Evolutionary conservation across 257 asterid genomes (phyloP), one percentile per base, ranked within the genome.

Genomic region (Euphrasia confusa): DNA sequence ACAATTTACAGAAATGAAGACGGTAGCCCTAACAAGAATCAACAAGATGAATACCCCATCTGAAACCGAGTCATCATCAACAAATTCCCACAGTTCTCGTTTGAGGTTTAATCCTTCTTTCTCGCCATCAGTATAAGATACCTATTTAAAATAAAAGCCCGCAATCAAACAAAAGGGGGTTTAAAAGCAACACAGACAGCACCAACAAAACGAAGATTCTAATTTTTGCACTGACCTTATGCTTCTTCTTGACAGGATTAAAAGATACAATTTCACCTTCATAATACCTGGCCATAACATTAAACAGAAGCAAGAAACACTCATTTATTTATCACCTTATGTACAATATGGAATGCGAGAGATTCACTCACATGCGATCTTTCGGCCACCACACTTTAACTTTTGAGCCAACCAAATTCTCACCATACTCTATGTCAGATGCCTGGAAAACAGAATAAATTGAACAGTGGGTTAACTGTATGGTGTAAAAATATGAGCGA

Each of bases 361-460:
- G 50, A 58, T 71, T 60, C 71, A 74, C 97, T 85, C 78, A 93
- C 99, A 0, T 8, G 14, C 47, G 60, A 84, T 93, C 99, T 17
- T 70, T 27, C 0, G 97, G 99, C 99, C 99, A 93, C 88, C 86
- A 93, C 62, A 93, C 95, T 76, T 74, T 87, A 65, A 93, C 82
- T 77, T 70, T 87, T 55, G 82, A 71, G 72, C 97, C 96, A 73
- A 89, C 84, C 77, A 89, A 72, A 69, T 72, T 75, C 77, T 82
- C 69, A 37, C 77, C 94, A 11, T 65, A 70, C 70, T 75, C 78
- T 33, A 12, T 18, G 67, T 54, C 89, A 39, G 84, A 77, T 53
- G 74, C 89, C 99, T 93, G 78, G 68, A 55, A 60, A 72, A 61
- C 26, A 62, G 70, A 58, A 40, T 28, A 60, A 26, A 60, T 48